Evolutionary conservation across 1,139 yeast species (phyloP).

Genomic region (Kodamaea derodonti): DNA sequence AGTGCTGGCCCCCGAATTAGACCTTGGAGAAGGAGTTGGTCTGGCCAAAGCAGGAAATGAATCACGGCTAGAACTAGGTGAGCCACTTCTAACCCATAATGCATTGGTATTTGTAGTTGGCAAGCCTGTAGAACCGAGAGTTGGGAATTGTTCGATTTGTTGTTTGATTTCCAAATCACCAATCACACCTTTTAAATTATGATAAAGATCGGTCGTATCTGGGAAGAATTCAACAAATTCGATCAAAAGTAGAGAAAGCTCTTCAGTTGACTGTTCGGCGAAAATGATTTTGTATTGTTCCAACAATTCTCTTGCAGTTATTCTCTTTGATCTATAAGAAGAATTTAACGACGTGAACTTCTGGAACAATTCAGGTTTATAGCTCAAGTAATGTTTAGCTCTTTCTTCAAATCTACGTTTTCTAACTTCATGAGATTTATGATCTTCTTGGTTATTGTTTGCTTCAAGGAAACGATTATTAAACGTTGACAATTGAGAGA

Average conservation of each 20-base stretch:
- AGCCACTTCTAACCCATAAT: conserved; percentile 26
- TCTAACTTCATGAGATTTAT: conserved; percentile 49
- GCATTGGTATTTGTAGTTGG: conserved; percentile 10
- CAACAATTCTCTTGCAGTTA: conserved; percentile 49
- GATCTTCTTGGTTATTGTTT: conserved; percentile 23
- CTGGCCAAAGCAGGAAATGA: conserved; percentile 53
- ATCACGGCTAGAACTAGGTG: conserved; percentile 21
- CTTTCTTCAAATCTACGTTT: conserved; percentile 73
- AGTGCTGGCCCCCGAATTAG: conserved; percentile 12
- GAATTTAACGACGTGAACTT: conserved; percentile 50
- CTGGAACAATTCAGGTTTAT: conserved; percentile 44
- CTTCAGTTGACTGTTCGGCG: conserved; percentile 34
- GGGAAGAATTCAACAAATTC: conserved; percentile 58
- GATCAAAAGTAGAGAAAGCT: conserved; percentile 48
- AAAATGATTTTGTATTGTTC: conserved; percentile 54
- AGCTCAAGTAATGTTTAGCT: conserved; percentile 71
- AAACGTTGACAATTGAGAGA: conserved; percentile 68
- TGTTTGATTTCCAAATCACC: conserved; percentile 19
- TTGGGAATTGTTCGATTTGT: conserved; percentile 29
- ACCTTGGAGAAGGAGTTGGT: conserved; percentile 19
- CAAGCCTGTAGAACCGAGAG: conserved; percentile 16
- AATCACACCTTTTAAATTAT: conserved; percentile 23
- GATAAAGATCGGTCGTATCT: conserved; percentile 24
- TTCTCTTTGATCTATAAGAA: conserved; percentile 41
- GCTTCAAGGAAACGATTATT: conserved; percentile 16